Evolutionary conservation across 1,139 yeast species (phyloP).

Genomic region (Hansenula lynferdii): DNA sequence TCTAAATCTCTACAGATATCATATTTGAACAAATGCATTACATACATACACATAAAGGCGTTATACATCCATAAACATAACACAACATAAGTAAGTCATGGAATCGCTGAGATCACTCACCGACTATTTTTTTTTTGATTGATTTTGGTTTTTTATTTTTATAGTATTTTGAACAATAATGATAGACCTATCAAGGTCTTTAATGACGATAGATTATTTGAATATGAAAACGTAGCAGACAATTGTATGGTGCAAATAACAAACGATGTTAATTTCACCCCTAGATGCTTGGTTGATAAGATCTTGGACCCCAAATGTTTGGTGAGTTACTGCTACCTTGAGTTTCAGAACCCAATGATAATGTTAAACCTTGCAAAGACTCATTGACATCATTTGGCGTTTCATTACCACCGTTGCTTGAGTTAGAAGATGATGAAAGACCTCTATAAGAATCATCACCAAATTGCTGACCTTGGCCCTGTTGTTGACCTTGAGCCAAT

Average conservation of each 20-base stretch:
- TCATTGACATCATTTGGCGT: slow-evolving; percentile 8
- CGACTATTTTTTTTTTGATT: no score
- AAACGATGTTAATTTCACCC: no score
- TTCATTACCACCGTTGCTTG: slow-evolving; percentile 15
- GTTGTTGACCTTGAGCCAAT: neutral
- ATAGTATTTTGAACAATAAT: neutral
- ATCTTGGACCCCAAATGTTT: slow-evolving; percentile 23
- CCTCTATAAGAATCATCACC: slow-evolving; percentile 6
- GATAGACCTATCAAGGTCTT: no score
- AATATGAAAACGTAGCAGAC: no score
- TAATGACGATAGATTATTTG: no score
- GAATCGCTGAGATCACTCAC: neutral
- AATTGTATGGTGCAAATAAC: no score
- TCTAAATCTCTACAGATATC: no score
- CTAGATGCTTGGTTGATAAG: slow-evolving; percentile 15
- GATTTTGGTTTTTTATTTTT: no score
- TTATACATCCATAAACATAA: slow-evolving; percentile 2
- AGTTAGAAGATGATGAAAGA: slow-evolving; percentile 2
- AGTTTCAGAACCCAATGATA: slow-evolving; percentile 15
- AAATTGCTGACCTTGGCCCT: slow-evolving; percentile 1
- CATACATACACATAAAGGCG: slow-evolving; percentile 1
- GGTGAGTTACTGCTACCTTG: slow-evolving; percentile 1
- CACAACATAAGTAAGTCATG: slow-evolving; percentile 1
- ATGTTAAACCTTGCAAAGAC: slow-evolving; percentile 18
- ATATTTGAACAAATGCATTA: neutral